A percentile compares a stretch with the other conserved stretches of the same genome.
Conservation (phyloP, 2,329 filamentous ascomycete genomes). For the Fusarium napiforme region DNA sequence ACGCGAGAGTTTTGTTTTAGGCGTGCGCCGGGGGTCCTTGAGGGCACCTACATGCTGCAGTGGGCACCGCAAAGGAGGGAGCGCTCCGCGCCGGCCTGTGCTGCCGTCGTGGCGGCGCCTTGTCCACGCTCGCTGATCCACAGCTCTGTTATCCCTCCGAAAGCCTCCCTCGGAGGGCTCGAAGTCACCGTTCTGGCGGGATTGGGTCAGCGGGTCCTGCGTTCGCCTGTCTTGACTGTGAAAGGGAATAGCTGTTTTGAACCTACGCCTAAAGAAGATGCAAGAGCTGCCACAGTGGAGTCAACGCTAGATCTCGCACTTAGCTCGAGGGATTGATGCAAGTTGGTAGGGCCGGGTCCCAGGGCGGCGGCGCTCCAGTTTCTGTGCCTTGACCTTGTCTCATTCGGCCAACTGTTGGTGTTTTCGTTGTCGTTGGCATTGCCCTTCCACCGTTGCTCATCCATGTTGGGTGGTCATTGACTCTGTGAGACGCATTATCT, state of each 20-base stretch:
- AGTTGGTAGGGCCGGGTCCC: constrained; percentile 38
- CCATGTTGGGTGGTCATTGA: constrained; percentile 17
- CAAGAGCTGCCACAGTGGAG: constrained; percentile 34
- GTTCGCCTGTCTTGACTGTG: constrained; percentile 25
- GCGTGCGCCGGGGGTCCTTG: constrained; percentile 31
- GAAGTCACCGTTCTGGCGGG: constrained; percentile 34
- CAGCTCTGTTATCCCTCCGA: constrained; percentile 38
- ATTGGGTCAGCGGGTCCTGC: constrained; percentile 28
- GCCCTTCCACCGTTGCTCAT: constrained; percentile 18
- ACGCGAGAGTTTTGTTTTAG: constrained; percentile 42
- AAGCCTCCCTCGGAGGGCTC: constrained; percentile 37
- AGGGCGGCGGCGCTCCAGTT: constrained; percentile 32
- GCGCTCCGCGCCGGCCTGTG: constrained; percentile 41
- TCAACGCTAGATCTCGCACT: constrained; percentile 31
- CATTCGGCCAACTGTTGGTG: constrained; percentile 24
- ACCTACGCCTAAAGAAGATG: constrained; percentile 30
- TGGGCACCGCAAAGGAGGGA: constrained; percentile 18
- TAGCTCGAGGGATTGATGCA: constrained; percentile 44
- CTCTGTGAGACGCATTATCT: constrained; percentile 6
- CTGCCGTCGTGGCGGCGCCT: constrained; percentile 46
- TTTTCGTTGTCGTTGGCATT: constrained; percentile 22
- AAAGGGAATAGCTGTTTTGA: constrained; percentile 33
- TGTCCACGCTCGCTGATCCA: constrained; percentile 37
- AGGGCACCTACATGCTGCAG: background rate
- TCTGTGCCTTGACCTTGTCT: constrained; percentile 14